phyloP scores from a whole-genome alignment of 2,329 filamentous ascomycete genomes.

The Colletotrichum caudatum region DNA sequence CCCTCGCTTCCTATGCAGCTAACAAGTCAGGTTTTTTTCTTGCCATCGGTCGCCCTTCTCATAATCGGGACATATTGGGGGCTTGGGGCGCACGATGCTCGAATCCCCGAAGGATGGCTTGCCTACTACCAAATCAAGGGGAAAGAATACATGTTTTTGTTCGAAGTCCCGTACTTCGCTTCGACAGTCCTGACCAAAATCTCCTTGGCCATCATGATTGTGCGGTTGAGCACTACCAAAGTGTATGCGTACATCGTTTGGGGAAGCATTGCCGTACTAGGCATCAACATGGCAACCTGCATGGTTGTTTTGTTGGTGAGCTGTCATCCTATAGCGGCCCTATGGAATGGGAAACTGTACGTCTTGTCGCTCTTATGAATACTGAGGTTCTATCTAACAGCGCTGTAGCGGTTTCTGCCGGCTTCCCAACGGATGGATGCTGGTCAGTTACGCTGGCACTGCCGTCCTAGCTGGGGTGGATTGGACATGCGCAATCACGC shows the following conservation, averaged over 20 bases:
- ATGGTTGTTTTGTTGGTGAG: not conserved
- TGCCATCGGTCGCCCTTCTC: not conserved
- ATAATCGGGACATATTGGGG: constrained; percentile 35
- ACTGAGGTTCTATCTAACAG: not conserved
- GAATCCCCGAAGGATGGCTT: constrained; percentile 34
- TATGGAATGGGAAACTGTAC: constrained; percentile 9
- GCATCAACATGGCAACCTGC: not conserved
- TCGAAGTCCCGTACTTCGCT: not conserved
- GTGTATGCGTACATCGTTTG: not conserved
- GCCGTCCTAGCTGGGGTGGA: constrained; percentile 44
- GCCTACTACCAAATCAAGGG: constrained; percentile 28
- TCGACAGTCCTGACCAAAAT: constrained; percentile 2
- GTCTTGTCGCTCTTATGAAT: not conserved
- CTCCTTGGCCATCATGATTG: constrained; percentile 22
- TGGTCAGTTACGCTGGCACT: constrained; percentile 39
- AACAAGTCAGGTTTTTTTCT: not conserved
- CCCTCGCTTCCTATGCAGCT: not conserved
- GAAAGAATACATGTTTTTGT: constrained; percentile 40
- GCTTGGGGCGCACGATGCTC: constrained; percentile 37
- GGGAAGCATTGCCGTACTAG: not conserved
- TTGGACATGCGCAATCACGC: constrained; percentile 47
- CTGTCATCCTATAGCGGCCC: not conserved
- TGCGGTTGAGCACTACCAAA: not conserved
- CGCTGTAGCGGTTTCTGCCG: not conserved
- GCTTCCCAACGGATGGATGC: not conserved